Percentiles rank a stretch among this genome's conserved stretches.
Evolutionary conservation across 306 rosid species (phyloP).

Genomic region (Oxytropis ochrocephala): DNA sequence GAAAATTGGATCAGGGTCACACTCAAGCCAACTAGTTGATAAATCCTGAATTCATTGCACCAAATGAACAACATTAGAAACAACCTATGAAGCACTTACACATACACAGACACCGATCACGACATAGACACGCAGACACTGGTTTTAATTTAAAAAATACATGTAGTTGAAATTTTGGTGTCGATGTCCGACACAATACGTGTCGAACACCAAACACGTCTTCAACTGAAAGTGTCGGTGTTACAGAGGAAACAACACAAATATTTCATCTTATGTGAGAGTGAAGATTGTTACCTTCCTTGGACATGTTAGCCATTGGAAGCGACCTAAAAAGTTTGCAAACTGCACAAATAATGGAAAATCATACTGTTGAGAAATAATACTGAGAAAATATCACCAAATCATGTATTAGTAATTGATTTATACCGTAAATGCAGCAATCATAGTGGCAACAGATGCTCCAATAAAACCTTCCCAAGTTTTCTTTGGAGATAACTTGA

Average conservation of each 20-base stretch:
- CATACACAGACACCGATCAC: too few relatives aligned
- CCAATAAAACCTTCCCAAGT: constrained; percentile 99
- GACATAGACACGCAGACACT: too few relatives aligned
- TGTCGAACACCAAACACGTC: too few relatives aligned
- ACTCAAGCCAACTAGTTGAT: constrained; percentile 84
- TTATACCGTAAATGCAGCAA: constrained; percentile 82
- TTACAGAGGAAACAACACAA: background rate
- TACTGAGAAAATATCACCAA: background rate
- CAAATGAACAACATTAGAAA: constrained; percentile 15
- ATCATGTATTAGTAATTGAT: background rate
- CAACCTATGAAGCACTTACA: background rate
- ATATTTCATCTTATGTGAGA: background rate
- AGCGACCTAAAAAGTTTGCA: constrained; percentile 76
- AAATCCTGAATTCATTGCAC: constrained; percentile 63
- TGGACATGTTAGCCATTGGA: constrained; percentile 91
- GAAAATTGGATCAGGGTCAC: constrained; percentile 91
- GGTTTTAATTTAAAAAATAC: too few relatives aligned
- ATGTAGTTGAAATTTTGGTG: too few relatives aligned
- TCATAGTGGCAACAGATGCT: constrained; percentile 83
- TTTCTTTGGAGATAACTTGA: constrained; percentile 97
- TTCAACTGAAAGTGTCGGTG: too few relatives aligned
- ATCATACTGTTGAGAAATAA: background rate
- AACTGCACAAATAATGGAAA: constrained; percentile 52
- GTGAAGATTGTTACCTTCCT: constrained; percentile 66
- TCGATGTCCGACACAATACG: too few relatives aligned